These are phyloP conservation scores for Athelia sp. DNA, from an alignment of 1,284 basidiomycete species.

Conservation along the genomic window DNA sequence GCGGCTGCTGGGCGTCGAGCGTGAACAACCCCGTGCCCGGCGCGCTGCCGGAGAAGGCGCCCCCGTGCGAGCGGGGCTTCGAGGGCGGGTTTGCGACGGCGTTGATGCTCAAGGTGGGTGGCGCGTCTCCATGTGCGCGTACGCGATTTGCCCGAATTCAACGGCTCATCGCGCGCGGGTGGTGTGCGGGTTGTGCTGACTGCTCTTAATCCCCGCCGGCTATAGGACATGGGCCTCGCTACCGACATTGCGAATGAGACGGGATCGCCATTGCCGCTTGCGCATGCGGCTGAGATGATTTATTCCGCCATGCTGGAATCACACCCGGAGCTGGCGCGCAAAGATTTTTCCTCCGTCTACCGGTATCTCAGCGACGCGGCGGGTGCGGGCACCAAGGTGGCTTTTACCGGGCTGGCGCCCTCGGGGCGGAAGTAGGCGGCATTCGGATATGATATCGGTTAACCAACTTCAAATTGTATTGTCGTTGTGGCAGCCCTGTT, in stretches of 20 bases:
- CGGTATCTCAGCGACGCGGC: constrained; percentile 40
- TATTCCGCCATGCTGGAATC: constrained; percentile 51
- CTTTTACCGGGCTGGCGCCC: background rate
- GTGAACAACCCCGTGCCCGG: constrained; percentile 86
- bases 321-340: constrained; percentile 53
- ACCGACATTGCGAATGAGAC: constrained; percentile 49
- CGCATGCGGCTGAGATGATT: constrained; percentile 53
- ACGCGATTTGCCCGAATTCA: too few relatives aligned
- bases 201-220: constrained; percentile 1
- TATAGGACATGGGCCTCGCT: constrained; percentile 78
- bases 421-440: background rate
- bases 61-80: constrained; percentile 81
- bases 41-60: constrained; percentile 64
- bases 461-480: too few relatives aligned
- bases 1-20: constrained; percentile 78
- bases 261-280: constrained; percentile 59
- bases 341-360: constrained; percentile 83
- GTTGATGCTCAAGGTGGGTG: constrained; percentile 75
- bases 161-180: too few relatives aligned
- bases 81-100: constrained; percentile 82
- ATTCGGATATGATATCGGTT: too few relatives aligned
- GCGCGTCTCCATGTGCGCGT: constrained; percentile 4
- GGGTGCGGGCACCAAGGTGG: constrained; percentile 1
- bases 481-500: too few relatives aligned
- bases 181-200: too few relatives aligned